phyloP scores from a whole-genome alignment of 257 asterid genomes.

The Osmanthus fragrans region DNA sequence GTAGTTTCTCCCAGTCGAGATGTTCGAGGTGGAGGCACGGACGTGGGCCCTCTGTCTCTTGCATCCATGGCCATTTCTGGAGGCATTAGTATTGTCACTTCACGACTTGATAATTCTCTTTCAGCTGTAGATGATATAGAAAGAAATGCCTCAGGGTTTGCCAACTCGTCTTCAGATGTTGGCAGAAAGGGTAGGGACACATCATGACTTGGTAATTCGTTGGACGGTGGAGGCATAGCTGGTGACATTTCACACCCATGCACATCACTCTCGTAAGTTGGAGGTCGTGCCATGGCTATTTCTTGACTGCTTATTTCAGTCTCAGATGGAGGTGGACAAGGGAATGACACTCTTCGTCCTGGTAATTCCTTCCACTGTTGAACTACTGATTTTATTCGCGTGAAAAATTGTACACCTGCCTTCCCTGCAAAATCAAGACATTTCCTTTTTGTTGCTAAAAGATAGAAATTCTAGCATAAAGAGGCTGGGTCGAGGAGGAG shows the following conservation, averaged over 20 bases:
- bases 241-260: conserved; percentile 26
- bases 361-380: conserved; percentile 50
- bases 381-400: conserved; percentile 36
- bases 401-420: conserved; percentile 43
- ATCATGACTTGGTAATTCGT: conserved; percentile 18
- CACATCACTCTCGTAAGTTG: conserved; percentile 26
- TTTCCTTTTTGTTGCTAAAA: neutral
- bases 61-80: conserved; percentile 19
- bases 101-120: conserved; percentile 24
- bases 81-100: conserved; percentile 14
- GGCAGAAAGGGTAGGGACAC: conserved; percentile 24
- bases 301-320: conserved; percentile 30
- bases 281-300: conserved; percentile 17
- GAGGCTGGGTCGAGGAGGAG: neutral
- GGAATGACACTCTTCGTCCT: conserved; percentile 27
- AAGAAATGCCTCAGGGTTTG: conserved; percentile 27
- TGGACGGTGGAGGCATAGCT: conserved; percentile 21
- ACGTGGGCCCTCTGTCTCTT: conserved; percentile 16
- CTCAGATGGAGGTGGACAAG: conserved; percentile 33
- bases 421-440: conserved; percentile 29
- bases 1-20: conserved; percentile 24
- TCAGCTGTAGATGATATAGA: conserved; percentile 32
- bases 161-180: conserved; percentile 17
- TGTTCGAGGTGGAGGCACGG: conserved; percentile 25
- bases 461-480: conserved; percentile 1